Conservation (phyloP, 192 early-diverging fungal genomes). For the Coemansia sp. region DNA sequence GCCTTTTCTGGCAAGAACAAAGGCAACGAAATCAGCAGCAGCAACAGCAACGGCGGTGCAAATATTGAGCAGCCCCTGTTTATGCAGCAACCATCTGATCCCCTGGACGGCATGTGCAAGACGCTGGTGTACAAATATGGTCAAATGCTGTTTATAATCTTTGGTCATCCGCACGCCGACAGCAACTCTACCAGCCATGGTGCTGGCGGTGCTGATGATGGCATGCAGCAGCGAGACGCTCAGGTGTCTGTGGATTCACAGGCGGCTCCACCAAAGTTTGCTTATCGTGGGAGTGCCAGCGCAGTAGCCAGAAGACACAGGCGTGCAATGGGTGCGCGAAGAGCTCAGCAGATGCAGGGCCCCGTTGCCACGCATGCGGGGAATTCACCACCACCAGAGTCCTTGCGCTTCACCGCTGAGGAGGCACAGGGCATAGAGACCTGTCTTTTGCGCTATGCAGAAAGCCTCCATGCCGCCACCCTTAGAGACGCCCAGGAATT, state of each 20-base stretch:
- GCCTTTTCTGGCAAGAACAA: too few relatives aligned
- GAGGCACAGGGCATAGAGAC: constrained; percentile 18
- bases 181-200: too few relatives aligned
- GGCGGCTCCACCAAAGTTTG: background rate
- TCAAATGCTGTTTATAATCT: constrained; percentile 27
- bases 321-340: background rate
- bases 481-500: constrained; percentile 8
- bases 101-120: constrained; percentile 4
- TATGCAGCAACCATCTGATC: background rate
- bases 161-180: background rate
- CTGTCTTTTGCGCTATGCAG: constrained; percentile 32
- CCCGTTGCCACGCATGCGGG: background rate
- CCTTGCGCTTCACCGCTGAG: constrained; percentile 3
- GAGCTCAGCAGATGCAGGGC: background rate
- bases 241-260: too few relatives aligned
- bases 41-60: background rate
- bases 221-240: background rate
- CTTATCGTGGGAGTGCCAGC: background rate
- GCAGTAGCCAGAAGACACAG: background rate
- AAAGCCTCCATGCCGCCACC: constrained; percentile 29
- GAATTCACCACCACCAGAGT: too few relatives aligned
- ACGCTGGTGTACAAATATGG: constrained; percentile 43
- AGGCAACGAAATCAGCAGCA: background rate
- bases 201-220: background rate
- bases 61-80: constrained; percentile 8